Evolutionary conservation across 129 eudicot genomes (phyloP).

Genomic region (Sambucus nigra): DNA sequence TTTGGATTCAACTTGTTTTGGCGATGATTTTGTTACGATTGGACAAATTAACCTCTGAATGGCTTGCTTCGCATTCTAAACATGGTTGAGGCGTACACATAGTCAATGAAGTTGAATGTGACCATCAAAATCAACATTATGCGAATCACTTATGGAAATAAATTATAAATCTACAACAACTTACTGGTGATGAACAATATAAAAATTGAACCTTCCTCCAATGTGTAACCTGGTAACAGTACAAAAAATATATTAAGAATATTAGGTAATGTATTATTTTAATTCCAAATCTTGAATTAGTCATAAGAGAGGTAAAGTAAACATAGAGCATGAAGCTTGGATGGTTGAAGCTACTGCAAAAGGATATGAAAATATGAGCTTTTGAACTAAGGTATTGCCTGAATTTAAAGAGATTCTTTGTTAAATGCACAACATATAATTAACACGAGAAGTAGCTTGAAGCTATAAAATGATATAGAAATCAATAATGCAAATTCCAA

Average conservation of each 20-base stretch:
- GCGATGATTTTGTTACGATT: constrained; percentile 49
- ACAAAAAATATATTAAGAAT: constrained; percentile 10
- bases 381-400: constrained; percentile 22
- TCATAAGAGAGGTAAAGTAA: background rate
- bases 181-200: constrained; percentile 37
- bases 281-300: background rate
- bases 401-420: constrained; percentile 26
- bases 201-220: constrained; percentile 29
- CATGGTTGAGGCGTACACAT: background rate
- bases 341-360: background rate
- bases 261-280: background rate
- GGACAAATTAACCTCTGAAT: constrained; percentile 47
- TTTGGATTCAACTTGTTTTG: too few species aligned
- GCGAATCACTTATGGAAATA: background rate
- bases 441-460: constrained; percentile 22
- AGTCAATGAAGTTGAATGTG: background rate
- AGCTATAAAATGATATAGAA: constrained; percentile 27
- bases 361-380: too few species aligned
- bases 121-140: background rate
- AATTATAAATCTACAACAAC: constrained; percentile 13
- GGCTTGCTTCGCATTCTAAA: constrained; percentile 33
- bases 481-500: too few species aligned
- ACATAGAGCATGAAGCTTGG: background rate
- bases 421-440: constrained; percentile 21
- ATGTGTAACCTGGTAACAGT: constrained; percentile 23